Conservation (phyloP, 2,329 filamentous ascomycete species). For the Mycosphaerella sp. region DNA sequence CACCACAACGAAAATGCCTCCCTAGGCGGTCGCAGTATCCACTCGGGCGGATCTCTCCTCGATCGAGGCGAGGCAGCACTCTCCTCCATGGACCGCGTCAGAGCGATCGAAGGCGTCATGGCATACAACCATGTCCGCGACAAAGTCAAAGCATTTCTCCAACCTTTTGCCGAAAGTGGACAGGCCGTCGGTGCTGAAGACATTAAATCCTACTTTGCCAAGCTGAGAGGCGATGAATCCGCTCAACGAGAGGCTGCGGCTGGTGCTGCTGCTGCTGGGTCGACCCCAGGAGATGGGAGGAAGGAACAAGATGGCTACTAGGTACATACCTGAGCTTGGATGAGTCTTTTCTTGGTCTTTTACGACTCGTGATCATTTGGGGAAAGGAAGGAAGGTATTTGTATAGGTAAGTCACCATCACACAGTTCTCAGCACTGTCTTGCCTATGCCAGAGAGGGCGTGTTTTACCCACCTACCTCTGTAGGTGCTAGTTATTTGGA, state of each 20-base stretch:
- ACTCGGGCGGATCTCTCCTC: constrained; percentile 68
- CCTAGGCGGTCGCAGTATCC: constrained; percentile 44
- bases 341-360: neutral
- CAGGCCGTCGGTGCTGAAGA: constrained; percentile 86
- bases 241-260: constrained; percentile 29
- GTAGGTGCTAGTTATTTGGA: no score
- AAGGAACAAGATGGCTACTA: constrained; percentile 39
- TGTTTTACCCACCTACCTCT: no score
- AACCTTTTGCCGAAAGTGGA: constrained; percentile 88
- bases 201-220: constrained; percentile 94
- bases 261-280: constrained; percentile 22
- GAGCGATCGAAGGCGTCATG: constrained; percentile 92
- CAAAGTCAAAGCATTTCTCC: constrained; percentile 88
- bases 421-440: no score
- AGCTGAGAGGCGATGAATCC: constrained; percentile 78
- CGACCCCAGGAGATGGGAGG: constrained; percentile 26
- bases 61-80: constrained; percentile 90
- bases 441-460: no score
- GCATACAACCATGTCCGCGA: constrained; percentile 96
- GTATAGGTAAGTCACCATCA: no score
- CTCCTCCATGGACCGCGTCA: constrained; percentile 83
- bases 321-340: neutral
- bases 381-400: no score
- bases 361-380: no score
- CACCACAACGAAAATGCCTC: constrained; percentile 51